These are phyloP conservation scores for Saccharomycopsis amapae DNA, from an alignment of 805 yeast species.

Conservation along the genomic window DNA sequence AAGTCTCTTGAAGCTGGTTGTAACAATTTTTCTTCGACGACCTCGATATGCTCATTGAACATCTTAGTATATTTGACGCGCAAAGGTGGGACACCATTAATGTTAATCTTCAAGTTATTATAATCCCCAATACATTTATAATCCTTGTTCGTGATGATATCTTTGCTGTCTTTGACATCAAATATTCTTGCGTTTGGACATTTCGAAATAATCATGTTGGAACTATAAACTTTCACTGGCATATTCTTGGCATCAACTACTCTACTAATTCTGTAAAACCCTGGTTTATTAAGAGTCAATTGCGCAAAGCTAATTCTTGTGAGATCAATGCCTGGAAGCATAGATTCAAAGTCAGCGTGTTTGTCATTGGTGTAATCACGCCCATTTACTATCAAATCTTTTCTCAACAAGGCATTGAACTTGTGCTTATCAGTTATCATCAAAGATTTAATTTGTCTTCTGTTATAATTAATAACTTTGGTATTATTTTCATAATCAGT, in stretches of 20 bases:
- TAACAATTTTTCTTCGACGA: constrained; percentile 35
- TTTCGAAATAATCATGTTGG: constrained; percentile 57
- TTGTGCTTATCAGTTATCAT: constrained; percentile 19
- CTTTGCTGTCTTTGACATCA: neutral
- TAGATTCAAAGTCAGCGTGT: constrained; percentile 1
- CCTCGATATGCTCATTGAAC: constrained; percentile 31
- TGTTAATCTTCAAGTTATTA: constrained; percentile 46
- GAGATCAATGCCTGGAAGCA: constrained; percentile 6
- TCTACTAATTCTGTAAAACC: constrained; percentile 62
- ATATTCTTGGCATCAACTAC: constrained; percentile 63
- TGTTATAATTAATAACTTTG: constrained; percentile 45
- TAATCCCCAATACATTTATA: constrained; percentile 60
- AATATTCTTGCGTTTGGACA: constrained; percentile 69
- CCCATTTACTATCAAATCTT: constrained; percentile 24
- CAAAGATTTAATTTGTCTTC: constrained; percentile 43
- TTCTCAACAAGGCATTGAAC: constrained; percentile 9
- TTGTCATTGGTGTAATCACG: constrained; percentile 22
- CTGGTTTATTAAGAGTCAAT: constrained; percentile 62
- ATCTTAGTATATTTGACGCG: constrained; percentile 48
- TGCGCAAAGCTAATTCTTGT: constrained; percentile 34
- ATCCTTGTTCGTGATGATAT: constrained; percentile 22
- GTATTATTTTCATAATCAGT: constrained; percentile 45
- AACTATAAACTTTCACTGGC: constrained; percentile 50
- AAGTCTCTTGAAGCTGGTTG: constrained; percentile 41
- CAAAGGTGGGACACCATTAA: constrained; percentile 76